phyloP scores from a whole-genome alignment of 305 asterid species.

The Fraxinus latifolia region DNA sequence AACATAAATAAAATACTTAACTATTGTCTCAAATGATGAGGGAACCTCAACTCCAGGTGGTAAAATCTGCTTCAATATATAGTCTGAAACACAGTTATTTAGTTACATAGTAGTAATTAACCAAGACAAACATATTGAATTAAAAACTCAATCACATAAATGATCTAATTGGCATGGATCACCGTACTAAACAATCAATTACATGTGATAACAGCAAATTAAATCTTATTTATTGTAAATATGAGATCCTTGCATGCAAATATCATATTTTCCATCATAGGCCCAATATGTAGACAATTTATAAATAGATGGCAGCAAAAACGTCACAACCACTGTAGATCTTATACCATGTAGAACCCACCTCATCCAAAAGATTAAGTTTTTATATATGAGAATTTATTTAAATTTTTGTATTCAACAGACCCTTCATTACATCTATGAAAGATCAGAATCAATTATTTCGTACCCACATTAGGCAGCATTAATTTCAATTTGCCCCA shows the following conservation, averaged over 20 bases:
- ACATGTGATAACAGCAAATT: not conserved
- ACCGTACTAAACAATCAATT: slow-evolving; percentile 1
- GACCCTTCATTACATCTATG: not conserved
- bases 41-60: slow-evolving; percentile 82
- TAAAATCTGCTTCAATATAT: slow-evolving; percentile 78
- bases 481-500: not conserved
- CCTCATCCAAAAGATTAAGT: not conserved
- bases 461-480: not conserved
- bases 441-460: not conserved
- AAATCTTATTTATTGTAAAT: not conserved
- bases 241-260: not conserved
- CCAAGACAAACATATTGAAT: not conserved
- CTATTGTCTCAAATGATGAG: slow-evolving; percentile 94
- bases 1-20: slow-evolving; percentile 53
- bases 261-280: not conserved
- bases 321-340: not conserved
- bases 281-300: not conserved
- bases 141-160: not conserved
- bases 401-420: not conserved
- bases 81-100: slow-evolving; percentile 50
- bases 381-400: not conserved
- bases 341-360: not conserved
- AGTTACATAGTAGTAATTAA: slow-evolving; percentile 8
- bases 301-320: not conserved
- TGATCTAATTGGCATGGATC: not conserved